phyloP scores from a whole-genome alignment of 352 stramenopile genomes.

The Phytophthora meadii region DNA sequence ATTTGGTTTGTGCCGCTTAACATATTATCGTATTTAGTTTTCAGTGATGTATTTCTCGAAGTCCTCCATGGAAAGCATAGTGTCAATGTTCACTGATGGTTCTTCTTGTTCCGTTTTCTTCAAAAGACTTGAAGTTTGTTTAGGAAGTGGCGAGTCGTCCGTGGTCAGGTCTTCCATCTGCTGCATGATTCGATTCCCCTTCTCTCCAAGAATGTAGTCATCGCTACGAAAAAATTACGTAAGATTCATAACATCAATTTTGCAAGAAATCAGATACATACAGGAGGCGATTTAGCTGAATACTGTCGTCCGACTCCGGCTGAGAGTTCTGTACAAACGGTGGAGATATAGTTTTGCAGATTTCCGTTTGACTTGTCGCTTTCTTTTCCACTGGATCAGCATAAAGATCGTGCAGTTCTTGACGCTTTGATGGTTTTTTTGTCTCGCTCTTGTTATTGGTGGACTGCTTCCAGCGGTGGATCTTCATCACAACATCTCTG shows the following conservation, averaged over 20 bases:
- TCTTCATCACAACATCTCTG: slow-evolving; percentile 32
- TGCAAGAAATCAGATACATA: slow-evolving; percentile 8
- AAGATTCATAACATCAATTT: not conserved
- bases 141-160: slow-evolving; percentile 8
- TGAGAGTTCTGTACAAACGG: not conserved
- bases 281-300: slow-evolving; percentile 54
- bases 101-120: slow-evolving; percentile 5
- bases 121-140: not conserved
- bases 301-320: slow-evolving; percentile 1
- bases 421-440: slow-evolving; percentile 11
- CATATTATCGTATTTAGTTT: slow-evolving; percentile 50
- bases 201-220: slow-evolving; percentile 57
- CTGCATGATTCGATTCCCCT: slow-evolving; percentile 53
- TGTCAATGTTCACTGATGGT: slow-evolving; percentile 10
- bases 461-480: slow-evolving; percentile 27
- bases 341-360: not conserved
- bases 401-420: slow-evolving; percentile 10
- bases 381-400: slow-evolving; percentile 6
- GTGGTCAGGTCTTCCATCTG: slow-evolving; percentile 53
- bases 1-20: slow-evolving; percentile 36
- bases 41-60: slow-evolving; percentile 61
- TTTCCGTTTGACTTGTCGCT: not conserved
- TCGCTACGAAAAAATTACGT: slow-evolving; percentile 4
- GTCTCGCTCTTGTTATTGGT: slow-evolving; percentile 4
- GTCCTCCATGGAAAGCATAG: slow-evolving; percentile 43